phyloP scores from a whole-genome alignment of 768 basidiomycete genomes.

The Psilocybe subaeruginosa region DNA sequence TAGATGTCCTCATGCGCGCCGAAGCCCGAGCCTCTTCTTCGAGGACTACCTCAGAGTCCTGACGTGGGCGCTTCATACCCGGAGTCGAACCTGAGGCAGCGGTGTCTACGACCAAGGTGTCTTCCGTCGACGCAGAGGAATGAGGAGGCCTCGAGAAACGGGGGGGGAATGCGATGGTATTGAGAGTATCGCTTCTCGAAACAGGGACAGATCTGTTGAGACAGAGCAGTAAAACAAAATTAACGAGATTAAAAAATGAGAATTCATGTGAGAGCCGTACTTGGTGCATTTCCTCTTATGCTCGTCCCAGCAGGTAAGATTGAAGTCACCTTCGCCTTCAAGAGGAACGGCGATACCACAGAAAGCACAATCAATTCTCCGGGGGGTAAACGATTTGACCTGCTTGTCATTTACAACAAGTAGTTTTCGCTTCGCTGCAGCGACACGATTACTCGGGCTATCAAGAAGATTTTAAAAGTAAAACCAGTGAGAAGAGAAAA shows the following conservation, averaged over 20 bases:
- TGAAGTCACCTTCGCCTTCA: conserved; percentile 57
- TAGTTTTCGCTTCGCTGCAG: conserved; percentile 64
- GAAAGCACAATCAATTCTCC: conserved; percentile 50
- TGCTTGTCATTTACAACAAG: conserved; percentile 66
- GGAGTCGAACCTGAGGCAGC: conserved; percentile 14
- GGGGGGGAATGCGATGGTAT: conserved; percentile 22
- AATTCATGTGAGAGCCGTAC: conserved; percentile 16
- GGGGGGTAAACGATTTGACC: conserved; percentile 49
- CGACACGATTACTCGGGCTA: conserved; percentile 62
- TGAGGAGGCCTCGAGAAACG: conserved; percentile 25
- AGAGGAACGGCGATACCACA: conserved; percentile 52
- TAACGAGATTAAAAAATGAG: background rate
- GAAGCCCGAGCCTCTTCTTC: conserved; percentile 44
- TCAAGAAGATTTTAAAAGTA: background rate
- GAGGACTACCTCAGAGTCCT: conserved; percentile 31
- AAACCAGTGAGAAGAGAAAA: conserved; percentile 13
- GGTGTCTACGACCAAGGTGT: conserved; percentile 28
- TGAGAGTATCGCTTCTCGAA: conserved; percentile 20
- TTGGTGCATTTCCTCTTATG: conserved; percentile 58
- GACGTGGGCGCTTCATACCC: conserved; percentile 53
- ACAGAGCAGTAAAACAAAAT: background rate
- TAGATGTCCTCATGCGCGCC: conserved; percentile 56
- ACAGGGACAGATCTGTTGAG: conserved; percentile 19
- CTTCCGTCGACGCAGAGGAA: conserved; percentile 38
- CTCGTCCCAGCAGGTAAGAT: conserved; percentile 60